Evolutionary conservation across 1,284 basidiomycete genomes (phyloP), one percentile per base, ranked within the genome.

Genomic region (Agaricales sp.): DNA sequence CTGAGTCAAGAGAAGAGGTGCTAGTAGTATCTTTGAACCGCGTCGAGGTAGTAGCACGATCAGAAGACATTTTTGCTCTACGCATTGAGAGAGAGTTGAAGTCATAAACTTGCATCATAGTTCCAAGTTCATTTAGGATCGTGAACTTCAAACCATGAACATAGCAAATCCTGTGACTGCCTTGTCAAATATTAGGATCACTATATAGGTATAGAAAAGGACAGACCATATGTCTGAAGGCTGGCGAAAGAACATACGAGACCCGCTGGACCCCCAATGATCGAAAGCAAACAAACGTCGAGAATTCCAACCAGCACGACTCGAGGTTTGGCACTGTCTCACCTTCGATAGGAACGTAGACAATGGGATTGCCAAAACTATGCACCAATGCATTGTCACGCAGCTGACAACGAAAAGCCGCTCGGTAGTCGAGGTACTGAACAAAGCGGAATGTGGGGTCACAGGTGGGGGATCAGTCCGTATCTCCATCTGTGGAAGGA

Each of bases 221-320:
- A 41, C 39, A 20, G n/a, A 41, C 55, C 55, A 56, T 21, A 46
- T 26, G 18, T 49, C 51, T 13, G 51, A 46, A 24, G 51, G 47
- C 45, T 25, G 30, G 20, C 50, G 20, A 4, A 21, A 43, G 12
- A 53, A 30, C 13, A 51, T 19, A 16, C 51, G 51, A 30, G 51
- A 49, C 19, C 39, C 45, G 16, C 22, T 16, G 4, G 49, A 39
- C 8, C 53, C 55, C 55, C 55, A 56, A 21, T 47, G 22, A 13
- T 51, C 44, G 49, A 51, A 56, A 18, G 30, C 8, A 19, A 53
- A 21, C 14, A 44, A 20, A 14, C 11, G 19, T 21, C 43, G 4
- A 18, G 19, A 3, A n/a, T 12, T 41, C 14, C 19, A 23, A 21
- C 24, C 23, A 14, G n/a, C 22, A 24, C 45, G n/a, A 13, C 18